Evolutionary conservation across 164 flowering plant species (phyloP).

Genomic region (Cinnamomum chago): DNA sequence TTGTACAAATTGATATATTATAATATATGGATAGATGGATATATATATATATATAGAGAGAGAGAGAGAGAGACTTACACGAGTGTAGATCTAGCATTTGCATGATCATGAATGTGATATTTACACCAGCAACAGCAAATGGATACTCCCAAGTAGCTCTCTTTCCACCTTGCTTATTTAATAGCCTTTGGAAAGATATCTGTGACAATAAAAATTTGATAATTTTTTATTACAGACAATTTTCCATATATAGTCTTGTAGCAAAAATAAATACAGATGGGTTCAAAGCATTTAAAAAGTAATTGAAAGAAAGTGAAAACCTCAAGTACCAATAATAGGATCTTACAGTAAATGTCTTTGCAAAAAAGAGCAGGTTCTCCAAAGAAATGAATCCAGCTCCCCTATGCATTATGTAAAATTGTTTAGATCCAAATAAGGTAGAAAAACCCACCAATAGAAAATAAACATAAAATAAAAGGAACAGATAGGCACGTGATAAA

Average conservation of each 20-base stretch:
- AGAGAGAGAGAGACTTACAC: slow-evolving; percentile 29
- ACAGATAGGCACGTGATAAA: background rate
- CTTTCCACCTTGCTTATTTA: slow-evolving; percentile 73
- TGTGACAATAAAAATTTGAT: slow-evolving; percentile 20
- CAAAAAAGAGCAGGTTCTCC: slow-evolving; percentile 90
- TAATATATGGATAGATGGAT: background rate
- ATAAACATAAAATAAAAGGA: background rate
- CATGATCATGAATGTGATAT: slow-evolving; percentile 90
- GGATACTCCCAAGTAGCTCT: slow-evolving; percentile 91
- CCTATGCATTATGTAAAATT: slow-evolving; percentile 34
- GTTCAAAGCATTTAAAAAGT: too few relatives aligned
- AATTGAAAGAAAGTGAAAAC: background rate
- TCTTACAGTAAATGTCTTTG: slow-evolving; percentile 81
- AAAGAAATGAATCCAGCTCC: slow-evolving; percentile 94
- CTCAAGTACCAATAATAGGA: slow-evolving; percentile 1
- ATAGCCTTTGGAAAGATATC: slow-evolving; percentile 67
- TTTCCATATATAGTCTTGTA: too few relatives aligned
- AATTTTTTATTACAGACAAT: too few relatives aligned
- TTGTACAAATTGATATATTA: background rate
- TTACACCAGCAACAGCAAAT: slow-evolving; percentile 92
- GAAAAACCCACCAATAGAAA: background rate
- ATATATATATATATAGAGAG: background rate
- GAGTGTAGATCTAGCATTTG: slow-evolving; percentile 88
- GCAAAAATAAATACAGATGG: too few relatives aligned
- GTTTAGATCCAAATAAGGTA: background rate